Percentiles rank a stretch among this genome's conserved stretches.
These are phyloP conservation scores for Jamesozyma spencerorum DNA, from an alignment of 805 yeast genomes.

Conservation along the genomic window DNA sequence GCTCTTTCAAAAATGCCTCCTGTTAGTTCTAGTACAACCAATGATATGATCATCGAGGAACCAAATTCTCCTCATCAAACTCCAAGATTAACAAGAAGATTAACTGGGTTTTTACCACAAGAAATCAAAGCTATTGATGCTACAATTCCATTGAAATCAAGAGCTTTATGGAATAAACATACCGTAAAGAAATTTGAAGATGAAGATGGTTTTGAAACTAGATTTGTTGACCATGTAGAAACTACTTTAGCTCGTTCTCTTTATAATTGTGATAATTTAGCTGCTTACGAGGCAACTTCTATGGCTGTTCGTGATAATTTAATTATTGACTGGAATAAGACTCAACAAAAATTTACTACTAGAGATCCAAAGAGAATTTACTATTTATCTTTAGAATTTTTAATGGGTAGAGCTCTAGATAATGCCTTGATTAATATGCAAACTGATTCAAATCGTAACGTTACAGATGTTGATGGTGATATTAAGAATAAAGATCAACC, in stretches of 20 bases:
- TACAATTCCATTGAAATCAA: conserved; percentile 66
- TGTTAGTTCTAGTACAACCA: conserved; percentile 14
- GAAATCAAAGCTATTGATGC: conserved; percentile 79
- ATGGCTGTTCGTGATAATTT: conserved; percentile 68
- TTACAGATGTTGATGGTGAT: conserved; percentile 5
- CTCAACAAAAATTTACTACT: conserved; percentile 81
- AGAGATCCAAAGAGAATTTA: conserved; percentile 80
- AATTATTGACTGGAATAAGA: conserved; percentile 82
- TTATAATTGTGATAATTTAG: conserved; percentile 85
- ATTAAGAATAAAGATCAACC: conserved; percentile 3
- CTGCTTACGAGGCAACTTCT: conserved; percentile 88
- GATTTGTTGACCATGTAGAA: conserved; percentile 79
- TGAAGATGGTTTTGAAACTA: conserved; percentile 51
- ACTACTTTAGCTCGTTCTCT: conserved; percentile 84
- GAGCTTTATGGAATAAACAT: conserved; percentile 68
- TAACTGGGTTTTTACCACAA: conserved; percentile 86
- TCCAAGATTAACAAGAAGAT: conserved; percentile 53
- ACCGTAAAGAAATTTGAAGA: conserved; percentile 43
- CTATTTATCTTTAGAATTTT: conserved; percentile 76
- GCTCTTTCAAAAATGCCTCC: conserved; percentile 14
- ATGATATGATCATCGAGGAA: conserved; percentile 26
- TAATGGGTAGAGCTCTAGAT: conserved; percentile 93
- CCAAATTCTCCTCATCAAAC: conserved; percentile 29
- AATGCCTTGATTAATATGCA: conserved; percentile 81
- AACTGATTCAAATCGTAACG: conserved; percentile 22